These are phyloP conservation scores for Trichoderma sp. DNA, from an alignment of 2,329 filamentous ascomycete genomes.

Conservation along the genomic window DNA sequence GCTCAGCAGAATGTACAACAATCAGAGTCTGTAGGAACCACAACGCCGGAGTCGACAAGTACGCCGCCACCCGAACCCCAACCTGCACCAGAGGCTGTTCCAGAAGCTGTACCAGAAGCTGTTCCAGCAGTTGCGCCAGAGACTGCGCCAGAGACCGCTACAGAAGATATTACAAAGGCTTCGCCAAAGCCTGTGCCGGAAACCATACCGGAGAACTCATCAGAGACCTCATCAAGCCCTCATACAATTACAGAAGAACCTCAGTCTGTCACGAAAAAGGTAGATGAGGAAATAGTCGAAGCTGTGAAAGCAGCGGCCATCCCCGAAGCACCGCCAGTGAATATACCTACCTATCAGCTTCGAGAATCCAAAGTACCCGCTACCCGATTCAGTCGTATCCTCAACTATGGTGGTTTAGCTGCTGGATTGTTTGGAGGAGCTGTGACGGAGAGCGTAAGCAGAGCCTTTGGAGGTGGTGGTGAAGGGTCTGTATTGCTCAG, in stretches of 20 bases:
- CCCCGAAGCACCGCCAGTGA: conserved; percentile 18
- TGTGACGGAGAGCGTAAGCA: conserved; percentile 77
- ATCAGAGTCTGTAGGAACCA: neutral
- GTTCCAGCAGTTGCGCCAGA: too few species aligned
- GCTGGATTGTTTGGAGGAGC: conserved; percentile 95
- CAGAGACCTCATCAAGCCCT: neutral
- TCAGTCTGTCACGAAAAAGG: neutral
- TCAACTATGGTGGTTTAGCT: conserved; percentile 92
- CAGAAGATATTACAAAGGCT: too few species aligned
- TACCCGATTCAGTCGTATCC: conserved; percentile 79
- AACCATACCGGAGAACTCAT: neutral
- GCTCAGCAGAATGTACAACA: neutral
- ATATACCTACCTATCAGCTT: conserved; percentile 58
- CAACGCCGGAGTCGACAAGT: conserved; percentile 4
- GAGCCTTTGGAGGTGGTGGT: conserved; percentile 66
- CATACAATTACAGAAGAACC: neutral
- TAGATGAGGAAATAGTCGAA: conserved; percentile 21
- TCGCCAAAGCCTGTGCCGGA: neutral
- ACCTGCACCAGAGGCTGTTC: neutral
- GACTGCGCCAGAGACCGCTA: too few species aligned
- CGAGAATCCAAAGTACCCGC: conserved; percentile 88
- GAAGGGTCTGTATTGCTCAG: conserved; percentile 82
- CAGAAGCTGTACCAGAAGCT: neutral
- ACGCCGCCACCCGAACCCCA: neutral
- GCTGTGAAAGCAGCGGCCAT: conserved; percentile 28